Base-by-base conservation (phyloP, 306 rosid species). In the Quercus parvula region DNA sequence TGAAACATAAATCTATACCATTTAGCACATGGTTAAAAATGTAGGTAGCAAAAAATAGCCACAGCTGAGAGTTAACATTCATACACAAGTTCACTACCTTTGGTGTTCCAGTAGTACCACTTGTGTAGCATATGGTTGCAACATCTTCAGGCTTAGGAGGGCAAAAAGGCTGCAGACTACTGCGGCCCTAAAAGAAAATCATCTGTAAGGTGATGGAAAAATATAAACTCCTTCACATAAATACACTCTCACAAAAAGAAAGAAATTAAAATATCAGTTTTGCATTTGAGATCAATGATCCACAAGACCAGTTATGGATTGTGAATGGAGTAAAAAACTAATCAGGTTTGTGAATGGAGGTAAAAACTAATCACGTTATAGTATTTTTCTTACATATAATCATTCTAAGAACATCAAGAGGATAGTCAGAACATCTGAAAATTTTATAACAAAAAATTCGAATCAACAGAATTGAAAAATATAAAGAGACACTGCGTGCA, bases 41-140 rank as follows among this genome's bases (percentile, higher is more conserved):
- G 27, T 33, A 67, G 51, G 71, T 67, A 24, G 35, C 4, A 67
- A 67, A 67, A 33, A 31, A 30, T 66, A 11, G 33, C 31, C 6
- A 24, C 67, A 59, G 28, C 11, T 59, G 30, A 59, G 67, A 59
- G 67, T 28, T 4, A 0, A 59, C 12, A 28, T 31, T 31, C 4
- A 24, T n/a, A 35, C 13, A 35, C 15, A 67, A 67, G 49, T 33
- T n/a, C 9, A 2, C 27, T 78, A 93, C 99, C 97, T 96, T 96
- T 58, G 99, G 99, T 55, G 97, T 93, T 81, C 99, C 99, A 79
- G 99, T 96, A 78, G 99, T 96, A 77, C 99, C 99, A 81, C 99
- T 95, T 9, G 99, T 95, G 82, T 95, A 95, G 88, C 99, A 95
- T 81, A 95, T 85, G 72, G 99, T 93, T 82, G 94, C 96, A 67